Percentiles rank a stretch among this genome's conserved stretches.
Evolutionary conservation across 352 stramenopile species (phyloP).

Genomic region (Aphanomyces cochlioides): DNA sequence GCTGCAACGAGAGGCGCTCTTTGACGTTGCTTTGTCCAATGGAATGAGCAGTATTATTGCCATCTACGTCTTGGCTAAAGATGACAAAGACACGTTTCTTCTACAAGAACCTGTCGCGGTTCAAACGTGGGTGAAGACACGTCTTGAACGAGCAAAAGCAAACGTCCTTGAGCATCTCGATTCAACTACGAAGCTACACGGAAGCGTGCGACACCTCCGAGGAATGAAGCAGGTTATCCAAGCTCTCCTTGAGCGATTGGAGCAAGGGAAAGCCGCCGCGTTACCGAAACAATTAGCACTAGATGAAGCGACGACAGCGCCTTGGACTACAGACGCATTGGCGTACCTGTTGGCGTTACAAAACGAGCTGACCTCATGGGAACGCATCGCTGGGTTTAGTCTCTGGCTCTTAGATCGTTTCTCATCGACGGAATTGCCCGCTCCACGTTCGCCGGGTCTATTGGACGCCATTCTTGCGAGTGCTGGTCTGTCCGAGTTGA

Average conservation of each 20-base stretch:
- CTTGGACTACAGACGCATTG: conserved; percentile 3
- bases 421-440: background rate
- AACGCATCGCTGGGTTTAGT: conserved; percentile 2
- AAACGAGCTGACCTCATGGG: background rate
- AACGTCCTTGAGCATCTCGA: background rate
- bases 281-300: background rate
- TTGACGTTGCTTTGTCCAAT: conserved; percentile 21
- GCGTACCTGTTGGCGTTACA: background rate
- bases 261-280: background rate
- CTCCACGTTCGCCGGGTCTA: background rate
- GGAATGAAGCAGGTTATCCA: conserved; percentile 12
- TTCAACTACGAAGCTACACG: background rate
- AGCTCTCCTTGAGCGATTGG: conserved; percentile 4
- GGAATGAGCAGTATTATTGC: conserved; percentile 18
- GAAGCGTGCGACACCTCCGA: background rate
- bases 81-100: conserved; percentile 17
- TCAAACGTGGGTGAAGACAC: conserved; percentile 15
- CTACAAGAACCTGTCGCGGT: conserved; percentile 22
- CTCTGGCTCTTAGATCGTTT: conserved; percentile 2
- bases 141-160: background rate
- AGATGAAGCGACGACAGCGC: background rate
- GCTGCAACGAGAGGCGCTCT: conserved; percentile 6
- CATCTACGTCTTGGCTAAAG: conserved; percentile 17
- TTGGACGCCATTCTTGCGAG: background rate
- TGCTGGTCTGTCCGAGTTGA: background rate